These are phyloP conservation scores for Pythium biforme DNA, from an alignment of 352 stramenopile genomes.

Conservation along the genomic window DNA sequence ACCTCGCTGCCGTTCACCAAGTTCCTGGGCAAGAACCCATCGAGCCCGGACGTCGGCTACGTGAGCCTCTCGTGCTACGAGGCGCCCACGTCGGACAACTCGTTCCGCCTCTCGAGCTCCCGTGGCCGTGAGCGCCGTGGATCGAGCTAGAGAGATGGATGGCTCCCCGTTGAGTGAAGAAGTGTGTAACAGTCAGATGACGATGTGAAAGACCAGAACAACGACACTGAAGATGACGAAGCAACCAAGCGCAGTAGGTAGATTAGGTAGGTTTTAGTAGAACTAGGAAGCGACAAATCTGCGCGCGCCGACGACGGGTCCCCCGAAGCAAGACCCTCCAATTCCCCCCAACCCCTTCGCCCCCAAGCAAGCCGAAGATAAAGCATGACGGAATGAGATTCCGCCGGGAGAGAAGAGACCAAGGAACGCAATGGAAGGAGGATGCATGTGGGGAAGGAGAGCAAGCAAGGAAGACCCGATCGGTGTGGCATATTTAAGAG, in stretches of 20 bases:
- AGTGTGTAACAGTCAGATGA: conserved; percentile 5
- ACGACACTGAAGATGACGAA: conserved; percentile 23
- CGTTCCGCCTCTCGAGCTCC: conserved; percentile 24
- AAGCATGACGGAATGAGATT: conserved; percentile 16
- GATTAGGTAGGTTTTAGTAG: conserved; percentile 27
- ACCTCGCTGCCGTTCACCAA: conserved; percentile 42
- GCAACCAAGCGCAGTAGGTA: conserved; percentile 25
- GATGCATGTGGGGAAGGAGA: not conserved
- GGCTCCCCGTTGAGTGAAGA: conserved; percentile 8
- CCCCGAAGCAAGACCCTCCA: not conserved
- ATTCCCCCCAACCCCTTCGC: not conserved
- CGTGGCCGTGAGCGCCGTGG: conserved; percentile 13
- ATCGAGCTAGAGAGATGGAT: conserved; percentile 17
- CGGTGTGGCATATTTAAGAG: conserved; percentile 19
- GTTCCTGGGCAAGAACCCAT: conserved; percentile 77
- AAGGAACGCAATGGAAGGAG: not conserved
- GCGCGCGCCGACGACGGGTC: conserved; percentile 14
- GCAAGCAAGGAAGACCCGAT: not conserved
- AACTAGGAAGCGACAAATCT: conserved; percentile 25
- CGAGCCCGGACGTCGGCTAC: conserved; percentile 59
- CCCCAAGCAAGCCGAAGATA: not conserved
- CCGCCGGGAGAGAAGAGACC: not conserved
- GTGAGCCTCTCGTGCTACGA: conserved; percentile 73
- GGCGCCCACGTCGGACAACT: conserved; percentile 42
- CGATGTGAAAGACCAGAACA: not conserved